Evolutionary conservation across 257 asterid genomes (phyloP), one percentile per base, ranked within the genome.

Genomic region (Capsicum chinense): DNA sequence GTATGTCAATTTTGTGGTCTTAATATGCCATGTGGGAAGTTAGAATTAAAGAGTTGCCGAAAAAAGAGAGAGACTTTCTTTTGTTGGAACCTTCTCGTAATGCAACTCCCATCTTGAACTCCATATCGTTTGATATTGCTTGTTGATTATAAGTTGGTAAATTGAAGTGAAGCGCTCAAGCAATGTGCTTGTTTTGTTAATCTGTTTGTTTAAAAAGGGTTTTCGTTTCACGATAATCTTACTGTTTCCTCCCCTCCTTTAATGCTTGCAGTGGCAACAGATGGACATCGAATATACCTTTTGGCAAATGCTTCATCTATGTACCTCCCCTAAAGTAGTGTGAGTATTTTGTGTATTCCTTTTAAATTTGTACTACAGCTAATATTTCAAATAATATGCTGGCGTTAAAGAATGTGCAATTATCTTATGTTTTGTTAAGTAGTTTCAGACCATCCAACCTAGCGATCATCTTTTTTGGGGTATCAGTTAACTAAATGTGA

Each of bases 301-400:
- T 91, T 97, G 99, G 99, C 99, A 95, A 91, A 97, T 97, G 99
- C 97, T 97, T 85, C 90, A 97, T 89, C 91, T 97, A 74, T 97
- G 99, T 93, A 93, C 97, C 62, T 91, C 99, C 7, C 99, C 99
- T 6, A 97, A 97, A 97, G 98, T 97, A 76, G 99, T 97, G 99
- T 97, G 89, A 89, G 99, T 94, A 87, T 88, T 87, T 83, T 39
- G 66, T 64, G 39, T 76, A 76, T 26, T 64, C 2, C 47, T 7
- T 76, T 21, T 76, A 17, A 17, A n/a, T 68, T 42, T 44, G 63
- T 54, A 50, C 81, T 76, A 52, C 62, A 13, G 17, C 21, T 13
- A 52, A 4, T 76, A 76, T 76, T 52, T 76, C 50, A 76, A 7
- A 26, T 5, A 54, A 76, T 52, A 26, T 15, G 70, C 21, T 39